Conservation (phyloP, 2,329 filamentous ascomycete species). For the Coniochaeta hoffmannii region DNA sequence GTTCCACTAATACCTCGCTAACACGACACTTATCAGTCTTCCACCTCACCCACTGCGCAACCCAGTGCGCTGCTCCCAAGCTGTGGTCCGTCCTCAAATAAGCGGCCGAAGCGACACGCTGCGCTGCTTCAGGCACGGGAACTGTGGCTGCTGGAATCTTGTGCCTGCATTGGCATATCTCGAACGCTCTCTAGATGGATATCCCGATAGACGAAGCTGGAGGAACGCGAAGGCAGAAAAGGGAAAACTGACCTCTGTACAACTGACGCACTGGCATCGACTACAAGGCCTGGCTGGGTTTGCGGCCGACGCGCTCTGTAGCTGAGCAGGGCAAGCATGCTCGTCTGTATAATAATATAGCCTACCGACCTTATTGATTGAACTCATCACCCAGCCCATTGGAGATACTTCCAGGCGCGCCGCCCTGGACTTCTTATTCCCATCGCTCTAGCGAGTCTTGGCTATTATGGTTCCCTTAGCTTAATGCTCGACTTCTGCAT, state of each 20-base stretch:
- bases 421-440: no score
- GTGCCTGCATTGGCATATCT: not conserved
- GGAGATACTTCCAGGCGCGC: no score
- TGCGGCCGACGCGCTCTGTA: not conserved
- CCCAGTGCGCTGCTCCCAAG: conserved; percentile 89
- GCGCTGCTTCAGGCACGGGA: not conserved
- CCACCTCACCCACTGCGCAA: conserved; percentile 95
- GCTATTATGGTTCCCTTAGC: no score
- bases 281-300: not conserved
- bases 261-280: not conserved
- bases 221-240: not conserved
- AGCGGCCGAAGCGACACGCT: conserved; percentile 19
- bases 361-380: conserved; percentile 1
- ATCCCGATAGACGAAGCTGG: not conserved
- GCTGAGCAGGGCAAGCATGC: not conserved
- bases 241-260: not conserved
- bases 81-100: conserved; percentile 92
- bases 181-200: not conserved
- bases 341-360: conserved; percentile 3
- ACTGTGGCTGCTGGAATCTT: not conserved
- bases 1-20: conserved; percentile 16
- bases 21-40: conserved; percentile 63
- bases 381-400: not conserved
- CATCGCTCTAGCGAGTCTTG: no score
- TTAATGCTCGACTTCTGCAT: no score